Conservation (phyloP, 352 stramenopile species). For the Globisporangium mamillatum region DNA sequence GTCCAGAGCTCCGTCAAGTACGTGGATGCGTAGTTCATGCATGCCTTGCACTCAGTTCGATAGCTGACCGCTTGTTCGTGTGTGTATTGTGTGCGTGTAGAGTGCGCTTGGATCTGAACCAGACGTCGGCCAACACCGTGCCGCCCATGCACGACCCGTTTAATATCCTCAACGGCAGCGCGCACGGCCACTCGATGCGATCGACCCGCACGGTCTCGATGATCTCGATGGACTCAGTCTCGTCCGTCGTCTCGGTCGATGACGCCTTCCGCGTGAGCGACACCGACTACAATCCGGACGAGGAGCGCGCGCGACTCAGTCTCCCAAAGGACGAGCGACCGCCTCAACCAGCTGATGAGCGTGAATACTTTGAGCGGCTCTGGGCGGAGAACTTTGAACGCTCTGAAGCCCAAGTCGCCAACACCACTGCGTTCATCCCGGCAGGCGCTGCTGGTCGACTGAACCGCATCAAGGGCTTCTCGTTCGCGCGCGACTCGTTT, state of each 20-base stretch:
- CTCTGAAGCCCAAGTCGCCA: conserved; percentile 61
- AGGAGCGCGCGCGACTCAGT: conserved; percentile 20
- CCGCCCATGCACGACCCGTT: conserved; percentile 76
- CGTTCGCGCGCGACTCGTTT: conserved; percentile 60
- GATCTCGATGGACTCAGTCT: conserved; percentile 62
- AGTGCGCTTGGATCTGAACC: conserved; percentile 49
- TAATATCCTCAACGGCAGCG: conserved; percentile 65
- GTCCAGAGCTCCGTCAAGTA: conserved; percentile 39
- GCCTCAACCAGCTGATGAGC: conserved; percentile 64
- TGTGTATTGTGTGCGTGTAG: conserved; percentile 18
- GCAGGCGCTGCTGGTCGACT: conserved; percentile 60
- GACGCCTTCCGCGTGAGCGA: conserved; percentile 51
- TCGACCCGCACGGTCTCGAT: conserved; percentile 43
- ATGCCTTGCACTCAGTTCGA: conserved; percentile 14
- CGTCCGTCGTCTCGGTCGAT: conserved; percentile 57
- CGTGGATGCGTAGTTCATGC: not conserved
- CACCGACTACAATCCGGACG: conserved; percentile 25
- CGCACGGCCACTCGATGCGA: conserved; percentile 25
- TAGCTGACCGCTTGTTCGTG: not conserved
- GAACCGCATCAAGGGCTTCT: conserved; percentile 82
- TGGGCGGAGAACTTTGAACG: conserved; percentile 86
- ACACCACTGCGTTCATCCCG: conserved; percentile 67
- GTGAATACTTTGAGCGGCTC: conserved; percentile 79
- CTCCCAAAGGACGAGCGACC: conserved; percentile 75
- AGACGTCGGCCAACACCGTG: conserved; percentile 38